Evolutionary conservation across 768 basidiomycete species (phyloP).

Genomic region (Auricularia sp.): DNA sequence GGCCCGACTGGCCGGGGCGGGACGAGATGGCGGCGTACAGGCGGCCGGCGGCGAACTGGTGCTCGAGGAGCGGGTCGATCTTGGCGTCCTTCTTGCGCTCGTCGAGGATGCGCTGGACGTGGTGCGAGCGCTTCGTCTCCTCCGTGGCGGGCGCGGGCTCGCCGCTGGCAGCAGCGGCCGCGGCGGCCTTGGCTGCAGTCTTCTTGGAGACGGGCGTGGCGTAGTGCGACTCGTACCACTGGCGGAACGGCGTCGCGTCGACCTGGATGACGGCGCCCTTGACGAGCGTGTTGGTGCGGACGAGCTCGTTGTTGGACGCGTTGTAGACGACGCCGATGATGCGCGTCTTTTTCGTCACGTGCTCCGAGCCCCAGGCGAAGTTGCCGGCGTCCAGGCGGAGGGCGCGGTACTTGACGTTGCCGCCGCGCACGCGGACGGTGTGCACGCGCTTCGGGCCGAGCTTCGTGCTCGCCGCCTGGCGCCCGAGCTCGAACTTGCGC

Average conservation of each 20-base stretch:
- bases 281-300: conserved; percentile 98
- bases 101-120: conserved; percentile 77
- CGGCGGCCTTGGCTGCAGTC: conserved; percentile 48
- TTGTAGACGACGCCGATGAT: conserved; percentile 98
- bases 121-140: conserved; percentile 77
- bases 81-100: conserved; percentile 94
- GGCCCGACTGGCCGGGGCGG: conserved; percentile 94
- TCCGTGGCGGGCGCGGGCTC: conserved; percentile 35
- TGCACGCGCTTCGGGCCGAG: conserved; percentile 93
- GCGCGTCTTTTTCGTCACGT: conserved; percentile 89
- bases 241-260: conserved; percentile 97
- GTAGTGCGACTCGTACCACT: conserved; percentile 99
- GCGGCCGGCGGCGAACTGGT: conserved; percentile 89
- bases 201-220: conserved; percentile 91
- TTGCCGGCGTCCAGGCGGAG: conserved; percentile 95
- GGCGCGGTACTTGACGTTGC: conserved; percentile 91
- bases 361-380: conserved; percentile 98
- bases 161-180: conserved; percentile 31
- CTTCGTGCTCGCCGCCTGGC: conserved; percentile 96
- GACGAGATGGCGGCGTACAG: conserved; percentile 89
- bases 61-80: conserved; percentile 80
- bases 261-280: conserved; percentile 94
- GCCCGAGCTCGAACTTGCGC: conserved; percentile 99
- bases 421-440: conserved; percentile 89
- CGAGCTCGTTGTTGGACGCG: conserved; percentile 98